Evolutionary conservation across 768 basidiomycete genomes (phyloP).

Genomic region (Naematelia encephala): DNA sequence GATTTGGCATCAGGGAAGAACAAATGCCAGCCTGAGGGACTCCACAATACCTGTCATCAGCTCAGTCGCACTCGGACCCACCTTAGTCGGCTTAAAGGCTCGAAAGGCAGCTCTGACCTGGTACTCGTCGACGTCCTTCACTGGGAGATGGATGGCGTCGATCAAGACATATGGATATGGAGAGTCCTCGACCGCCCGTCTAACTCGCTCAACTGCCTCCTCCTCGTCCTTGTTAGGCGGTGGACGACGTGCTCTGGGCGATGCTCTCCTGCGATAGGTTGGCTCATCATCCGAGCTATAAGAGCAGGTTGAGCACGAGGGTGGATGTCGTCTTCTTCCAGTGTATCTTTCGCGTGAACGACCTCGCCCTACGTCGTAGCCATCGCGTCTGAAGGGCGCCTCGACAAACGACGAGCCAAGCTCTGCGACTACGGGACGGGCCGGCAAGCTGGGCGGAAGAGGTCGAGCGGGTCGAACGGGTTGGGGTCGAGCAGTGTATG

Average conservation of each 20-base stretch:
- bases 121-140: constrained; percentile 54
- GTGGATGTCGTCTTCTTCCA: constrained; percentile 11
- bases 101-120: constrained; percentile 68
- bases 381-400: constrained; percentile 26
- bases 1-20: constrained; percentile 65
- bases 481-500: constrained; percentile 5
- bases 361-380: constrained; percentile 1
- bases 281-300: constrained; percentile 16
- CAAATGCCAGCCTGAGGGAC: constrained; percentile 72
- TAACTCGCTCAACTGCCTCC: constrained; percentile 22
- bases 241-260: constrained; percentile 11
- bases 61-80: constrained; percentile 51
- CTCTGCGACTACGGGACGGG: constrained; percentile 18
- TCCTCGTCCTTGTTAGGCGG: constrained; percentile 23
- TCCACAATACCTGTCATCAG: constrained; percentile 63
- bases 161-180: constrained; percentile 37
- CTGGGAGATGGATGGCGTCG: constrained; percentile 23
- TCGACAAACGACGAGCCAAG: constrained; percentile 34
- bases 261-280: constrained; percentile 9
- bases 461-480: not conserved
- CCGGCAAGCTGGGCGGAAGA: constrained; percentile 16
- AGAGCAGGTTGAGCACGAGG: constrained; percentile 22
- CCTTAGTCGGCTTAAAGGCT: constrained; percentile 69
- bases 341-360: constrained; percentile 10
- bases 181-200: constrained; percentile 29